A percentile compares a stretch with the other conserved stretches of the same genome.
Conservation (phyloP, 2,329 filamentous ascomycete species). For the Clarireedia homoeocarpa region DNA sequence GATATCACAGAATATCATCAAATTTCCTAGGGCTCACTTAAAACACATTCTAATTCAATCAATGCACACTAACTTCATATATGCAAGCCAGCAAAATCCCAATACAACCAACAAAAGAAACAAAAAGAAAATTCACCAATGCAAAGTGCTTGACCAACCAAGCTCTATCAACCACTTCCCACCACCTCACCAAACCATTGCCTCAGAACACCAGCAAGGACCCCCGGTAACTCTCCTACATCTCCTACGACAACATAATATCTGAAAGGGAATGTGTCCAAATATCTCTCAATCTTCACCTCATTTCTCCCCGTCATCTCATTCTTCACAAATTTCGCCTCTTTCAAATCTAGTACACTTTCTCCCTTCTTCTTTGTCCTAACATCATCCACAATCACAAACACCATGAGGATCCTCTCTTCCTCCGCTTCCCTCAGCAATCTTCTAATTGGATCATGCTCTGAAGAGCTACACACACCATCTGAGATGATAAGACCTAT, state of each 20-base stretch:
- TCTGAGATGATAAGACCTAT: slow-evolving; percentile 89
- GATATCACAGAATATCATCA: no score
- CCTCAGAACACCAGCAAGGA: slow-evolving; percentile 78
- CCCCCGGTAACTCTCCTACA: slow-evolving; percentile 81
- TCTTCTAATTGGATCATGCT: slow-evolving; percentile 74
- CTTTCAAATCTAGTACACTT: slow-evolving; percentile 80
- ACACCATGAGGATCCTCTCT: slow-evolving; percentile 95
- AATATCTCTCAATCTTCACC: slow-evolving; percentile 79
- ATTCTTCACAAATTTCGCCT: slow-evolving; percentile 72
- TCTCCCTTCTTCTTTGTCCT: slow-evolving; percentile 44
- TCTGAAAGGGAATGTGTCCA: slow-evolving; percentile 93
- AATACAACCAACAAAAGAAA: neutral
- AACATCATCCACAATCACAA: slow-evolving; percentile 81
- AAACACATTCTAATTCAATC: neutral
- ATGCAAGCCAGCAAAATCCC: neutral
- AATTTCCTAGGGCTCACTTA: no score
- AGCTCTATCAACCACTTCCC: slow-evolving; percentile 7
- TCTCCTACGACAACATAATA: slow-evolving; percentile 95
- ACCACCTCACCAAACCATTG: slow-evolving; percentile 84
- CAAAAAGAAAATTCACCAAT: neutral
- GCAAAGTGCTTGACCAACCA: neutral
- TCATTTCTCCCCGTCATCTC: slow-evolving; percentile 47
- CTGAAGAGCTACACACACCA: slow-evolving; percentile 73
- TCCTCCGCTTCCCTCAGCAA: slow-evolving; percentile 83
- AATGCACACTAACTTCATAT: neutral